Evolutionary conservation across 192 early-diverging fungal genomes (phyloP).

Genomic region (Linnemannia exigua): DNA sequence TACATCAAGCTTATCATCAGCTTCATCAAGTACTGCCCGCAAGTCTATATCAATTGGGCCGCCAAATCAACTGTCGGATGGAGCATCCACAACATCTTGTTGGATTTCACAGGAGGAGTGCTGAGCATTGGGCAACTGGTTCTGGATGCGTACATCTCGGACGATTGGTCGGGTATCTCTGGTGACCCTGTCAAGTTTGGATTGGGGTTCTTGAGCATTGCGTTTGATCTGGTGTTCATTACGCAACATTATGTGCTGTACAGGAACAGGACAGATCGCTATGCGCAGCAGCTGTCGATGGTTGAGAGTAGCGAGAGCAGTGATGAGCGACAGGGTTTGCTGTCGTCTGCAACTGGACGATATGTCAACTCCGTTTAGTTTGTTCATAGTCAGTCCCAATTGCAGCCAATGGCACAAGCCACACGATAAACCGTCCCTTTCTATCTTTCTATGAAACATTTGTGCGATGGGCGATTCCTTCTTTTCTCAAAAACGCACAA

Average conservation of each 20-base stretch:
- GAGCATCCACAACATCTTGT: constrained; percentile 90
- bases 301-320: neutral
- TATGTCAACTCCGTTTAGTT: neutral
- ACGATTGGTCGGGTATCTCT: constrained; percentile 59
- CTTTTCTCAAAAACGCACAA: neutral
- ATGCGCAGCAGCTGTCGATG: neutral
- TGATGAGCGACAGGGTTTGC: constrained; percentile 25
- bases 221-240: constrained; percentile 89
- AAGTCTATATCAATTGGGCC: constrained; percentile 77
- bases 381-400: neutral
- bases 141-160: constrained; percentile 72
- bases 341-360: neutral
- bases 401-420: neutral
- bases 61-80: constrained; percentile 89
- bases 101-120: constrained; percentile 89
- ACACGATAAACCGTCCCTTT: neutral
- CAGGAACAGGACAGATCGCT: constrained; percentile 55
- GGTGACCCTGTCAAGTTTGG: constrained; percentile 78
- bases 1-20: constrained; percentile 85
- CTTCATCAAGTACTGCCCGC: constrained; percentile 87
- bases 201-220: constrained; percentile 82
- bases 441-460: neutral
- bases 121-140: constrained; percentile 84
- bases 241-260: constrained; percentile 88
- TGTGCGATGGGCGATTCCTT: neutral